Evolutionary conservation across 2,329 filamentous ascomycete species (phyloP), one percentile per base, ranked within the genome.

Genomic region (Coleophoma crateriformis): DNA sequence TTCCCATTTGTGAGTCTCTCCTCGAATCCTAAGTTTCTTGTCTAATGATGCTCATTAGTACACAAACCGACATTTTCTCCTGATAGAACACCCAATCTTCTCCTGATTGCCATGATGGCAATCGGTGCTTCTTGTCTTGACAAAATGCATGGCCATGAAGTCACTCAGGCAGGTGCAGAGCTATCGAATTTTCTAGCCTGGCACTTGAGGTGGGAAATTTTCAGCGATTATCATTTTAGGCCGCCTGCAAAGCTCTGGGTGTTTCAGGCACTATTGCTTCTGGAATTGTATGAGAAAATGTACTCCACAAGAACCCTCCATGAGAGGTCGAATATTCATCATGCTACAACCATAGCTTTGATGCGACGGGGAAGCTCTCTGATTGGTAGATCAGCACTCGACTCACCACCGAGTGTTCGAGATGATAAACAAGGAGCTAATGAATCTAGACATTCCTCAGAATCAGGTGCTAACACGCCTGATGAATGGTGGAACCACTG

Each of bases 251-350:
- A 95, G 68, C 71, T 99, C 7, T 99, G 92, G 92, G 82, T 96
- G 0, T 97, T 97, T 70, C 94, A 97, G 66, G 85, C 92, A 1
- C 72, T 97, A 46, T 74, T 97, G 4, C 76, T 97, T 5, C 76
- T 97, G 12, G 94, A 99, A 66, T 73, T 96, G 0, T 97, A 95
- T 61, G 94, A 99, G 71, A 99, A 99, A 75, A 94, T 96, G 87
- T 97, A 92, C 67, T 94, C 90, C 37, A 96, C 92, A 0, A 81
- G 91, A 55, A 85, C 89, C 51, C 74, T 97, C 33, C 94, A 99
- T 67, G 94, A 99, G 68, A 80, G 94, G 57, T 92, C 92, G 1
- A 92, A 97, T 60, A 96, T 97, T 42, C 92, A 97, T 62, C 94
- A 99, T 64, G 92, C 92, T 13, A 96, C 92, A 0, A 96, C 91